phyloP scores from a whole-genome alignment of 2,329 filamentous ascomycete species.

The Arthrobotrys pseudoclavata region DNA sequence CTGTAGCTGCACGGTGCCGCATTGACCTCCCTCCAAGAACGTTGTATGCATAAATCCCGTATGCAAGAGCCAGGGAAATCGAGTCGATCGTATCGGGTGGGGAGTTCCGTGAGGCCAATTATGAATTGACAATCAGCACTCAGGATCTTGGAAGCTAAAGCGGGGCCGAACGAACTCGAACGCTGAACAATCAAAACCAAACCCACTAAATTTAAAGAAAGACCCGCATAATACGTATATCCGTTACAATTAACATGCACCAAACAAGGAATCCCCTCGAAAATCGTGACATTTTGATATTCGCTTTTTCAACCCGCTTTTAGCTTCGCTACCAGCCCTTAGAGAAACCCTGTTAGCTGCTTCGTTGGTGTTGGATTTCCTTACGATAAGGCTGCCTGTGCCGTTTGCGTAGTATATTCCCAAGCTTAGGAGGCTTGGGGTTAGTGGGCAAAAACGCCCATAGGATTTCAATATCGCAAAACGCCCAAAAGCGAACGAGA shows the following conservation, averaged over 20 bases:
- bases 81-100: constrained; percentile 21
- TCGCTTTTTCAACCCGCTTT: constrained; percentile 16
- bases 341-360: constrained; percentile 12
- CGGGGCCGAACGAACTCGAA: neutral
- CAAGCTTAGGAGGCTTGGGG: constrained; percentile 2
- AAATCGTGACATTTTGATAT: constrained; percentile 37
- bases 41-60: constrained; percentile 36
- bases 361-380: constrained; percentile 25
- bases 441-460: constrained; percentile 1
- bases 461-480: constrained; percentile 28
- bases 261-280: constrained; percentile 47
- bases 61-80: constrained; percentile 37
- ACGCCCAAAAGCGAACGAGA: constrained; percentile 32
- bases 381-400: constrained; percentile 38
- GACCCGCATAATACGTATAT: constrained; percentile 20
- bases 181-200: neutral
- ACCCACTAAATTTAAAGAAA: neutral
- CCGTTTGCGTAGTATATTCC: constrained; percentile 31
- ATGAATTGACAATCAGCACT: constrained; percentile 8
- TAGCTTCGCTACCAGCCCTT: constrained; percentile 37
- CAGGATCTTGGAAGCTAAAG: constrained; percentile 20
- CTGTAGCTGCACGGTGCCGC: constrained; percentile 15
- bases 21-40: constrained; percentile 25
- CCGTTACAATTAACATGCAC: constrained; percentile 21
- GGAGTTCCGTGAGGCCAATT: constrained; percentile 20